These are phyloP conservation scores for Naematelia aurantialba DNA, from an alignment of 768 basidiomycete genomes.

Conservation along the genomic window DNA sequence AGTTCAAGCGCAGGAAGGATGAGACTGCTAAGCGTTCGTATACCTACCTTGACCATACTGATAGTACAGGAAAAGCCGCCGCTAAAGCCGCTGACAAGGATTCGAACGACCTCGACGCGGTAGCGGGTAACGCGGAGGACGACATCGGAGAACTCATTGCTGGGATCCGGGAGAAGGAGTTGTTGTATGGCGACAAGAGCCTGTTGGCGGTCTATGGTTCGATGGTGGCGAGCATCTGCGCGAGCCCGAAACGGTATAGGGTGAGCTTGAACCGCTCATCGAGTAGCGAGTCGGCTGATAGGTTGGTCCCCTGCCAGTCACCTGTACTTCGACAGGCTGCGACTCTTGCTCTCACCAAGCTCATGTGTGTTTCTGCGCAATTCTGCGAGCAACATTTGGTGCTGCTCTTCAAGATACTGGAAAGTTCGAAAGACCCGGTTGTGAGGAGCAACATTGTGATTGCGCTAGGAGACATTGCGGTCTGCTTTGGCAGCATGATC, in stretches of 20 bases:
- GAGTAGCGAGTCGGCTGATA: background rate
- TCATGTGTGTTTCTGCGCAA: slow-evolving; percentile 88
- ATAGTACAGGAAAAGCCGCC: slow-evolving; percentile 57
- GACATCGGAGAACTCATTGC: slow-evolving; percentile 93
- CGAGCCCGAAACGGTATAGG: slow-evolving; percentile 86
- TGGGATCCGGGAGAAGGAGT: slow-evolving; percentile 74
- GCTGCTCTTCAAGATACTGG: slow-evolving; percentile 87
- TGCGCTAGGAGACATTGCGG: slow-evolving; percentile 93
- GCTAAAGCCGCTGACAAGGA: slow-evolving; percentile 51
- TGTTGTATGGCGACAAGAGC: slow-evolving; percentile 77
- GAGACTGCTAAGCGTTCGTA: slow-evolving; percentile 70
- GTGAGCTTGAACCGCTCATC: slow-evolving; percentile 52
- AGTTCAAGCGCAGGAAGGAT: slow-evolving; percentile 95
- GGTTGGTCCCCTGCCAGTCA: slow-evolving; percentile 58
- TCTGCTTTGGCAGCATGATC: slow-evolving; percentile 94
- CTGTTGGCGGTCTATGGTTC: slow-evolving; percentile 82
- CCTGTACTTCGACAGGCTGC: slow-evolving; percentile 79
- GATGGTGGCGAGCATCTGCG: slow-evolving; percentile 83
- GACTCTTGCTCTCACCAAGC: slow-evolving; percentile 84
- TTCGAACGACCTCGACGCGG: slow-evolving; percentile 89
- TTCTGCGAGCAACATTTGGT: slow-evolving; percentile 89
- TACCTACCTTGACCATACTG: background rate
- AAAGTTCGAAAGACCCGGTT: slow-evolving; percentile 81
- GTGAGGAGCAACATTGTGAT: slow-evolving; percentile 96
- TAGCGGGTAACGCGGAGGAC: slow-evolving; percentile 95